Evolutionary conservation across 2,329 filamentous ascomycete genomes (phyloP).

Genomic region (Colletotrichum musae): DNA sequence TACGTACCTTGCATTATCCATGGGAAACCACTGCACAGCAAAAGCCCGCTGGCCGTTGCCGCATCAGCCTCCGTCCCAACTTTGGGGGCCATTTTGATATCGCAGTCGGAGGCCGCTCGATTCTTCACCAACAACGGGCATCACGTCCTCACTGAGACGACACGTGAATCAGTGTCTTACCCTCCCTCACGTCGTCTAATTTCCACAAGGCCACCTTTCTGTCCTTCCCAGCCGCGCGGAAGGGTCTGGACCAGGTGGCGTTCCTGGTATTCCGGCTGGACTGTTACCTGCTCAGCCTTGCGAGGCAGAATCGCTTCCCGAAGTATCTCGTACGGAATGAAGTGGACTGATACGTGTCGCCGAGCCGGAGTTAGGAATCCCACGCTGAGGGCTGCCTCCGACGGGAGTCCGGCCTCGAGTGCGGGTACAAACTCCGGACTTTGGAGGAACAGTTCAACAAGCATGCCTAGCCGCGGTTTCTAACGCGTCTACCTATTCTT

Average conservation of each 20-base stretch:
- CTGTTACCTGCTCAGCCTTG: slow-evolving; percentile 13
- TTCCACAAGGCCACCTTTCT: background rate
- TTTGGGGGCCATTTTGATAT: slow-evolving; percentile 21
- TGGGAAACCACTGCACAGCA: slow-evolving; percentile 5
- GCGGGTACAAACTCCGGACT: background rate
- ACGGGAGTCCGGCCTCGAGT: background rate
- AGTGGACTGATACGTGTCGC: background rate
- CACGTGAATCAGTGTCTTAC: background rate
- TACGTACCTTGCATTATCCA: background rate
- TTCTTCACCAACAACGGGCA: background rate
- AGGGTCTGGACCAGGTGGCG: background rate
- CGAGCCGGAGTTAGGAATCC: background rate
- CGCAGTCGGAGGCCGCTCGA: slow-evolving; percentile 27
- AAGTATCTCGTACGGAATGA: background rate
- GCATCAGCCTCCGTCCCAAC: slow-evolving; percentile 10
- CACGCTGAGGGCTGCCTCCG: slow-evolving; percentile 20
- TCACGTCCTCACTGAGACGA: background rate
- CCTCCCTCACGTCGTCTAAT: background rate
- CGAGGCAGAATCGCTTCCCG: slow-evolving; percentile 28
- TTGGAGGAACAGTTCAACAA: background rate
- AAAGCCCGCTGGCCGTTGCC: background rate
- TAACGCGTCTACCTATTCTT: background rate
- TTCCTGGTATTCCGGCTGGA: background rate
- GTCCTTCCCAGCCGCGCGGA: background rate
- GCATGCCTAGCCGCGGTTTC: background rate